A percentile compares a stretch with the other conserved stretches of the same genome.
phyloP scores from a whole-genome alignment of 176 grass and related monocot species.

The Zoysia japonica region DNA sequence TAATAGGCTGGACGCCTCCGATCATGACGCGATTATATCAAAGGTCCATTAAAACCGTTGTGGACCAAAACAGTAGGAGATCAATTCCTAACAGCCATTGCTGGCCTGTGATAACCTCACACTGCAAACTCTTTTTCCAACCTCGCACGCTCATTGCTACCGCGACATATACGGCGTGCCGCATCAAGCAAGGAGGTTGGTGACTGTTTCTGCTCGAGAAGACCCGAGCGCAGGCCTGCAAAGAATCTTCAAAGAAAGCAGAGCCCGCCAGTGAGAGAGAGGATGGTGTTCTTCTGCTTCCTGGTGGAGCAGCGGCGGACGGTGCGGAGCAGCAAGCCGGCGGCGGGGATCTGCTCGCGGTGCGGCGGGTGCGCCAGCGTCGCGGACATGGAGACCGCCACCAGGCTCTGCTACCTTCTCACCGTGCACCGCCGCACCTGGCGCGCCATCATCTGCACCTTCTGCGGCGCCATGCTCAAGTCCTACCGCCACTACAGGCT shows the following conservation, averaged over 20 bases:
- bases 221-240: neutral
- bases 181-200: neutral
- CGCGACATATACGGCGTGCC: neutral
- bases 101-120: neutral
- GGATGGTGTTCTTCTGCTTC: constrained; percentile 97
- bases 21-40: too few species aligned
- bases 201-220: neutral
- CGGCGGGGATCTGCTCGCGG: constrained; percentile 95
- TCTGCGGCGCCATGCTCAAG: constrained; percentile 98
- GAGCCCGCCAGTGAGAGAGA: too few species aligned
- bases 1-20: too few species aligned
- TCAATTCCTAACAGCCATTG: constrained; percentile 6
- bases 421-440: constrained; percentile 74
- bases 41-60: too few species aligned
- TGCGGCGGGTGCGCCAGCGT: constrained; percentile 94
- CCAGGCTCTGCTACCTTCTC: constrained; percentile 87
- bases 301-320: constrained; percentile 86
- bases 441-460: constrained; percentile 98
- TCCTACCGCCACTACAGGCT: constrained; percentile 79
- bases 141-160: neutral
- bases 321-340: constrained; percentile 98
- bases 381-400: constrained; percentile 96
- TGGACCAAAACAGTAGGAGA: too few species aligned
- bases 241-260: neutral
- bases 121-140: neutral